phyloP scores from a whole-genome alignment of 129 eudicot genomes.

The Artemisia argyi region DNA sequence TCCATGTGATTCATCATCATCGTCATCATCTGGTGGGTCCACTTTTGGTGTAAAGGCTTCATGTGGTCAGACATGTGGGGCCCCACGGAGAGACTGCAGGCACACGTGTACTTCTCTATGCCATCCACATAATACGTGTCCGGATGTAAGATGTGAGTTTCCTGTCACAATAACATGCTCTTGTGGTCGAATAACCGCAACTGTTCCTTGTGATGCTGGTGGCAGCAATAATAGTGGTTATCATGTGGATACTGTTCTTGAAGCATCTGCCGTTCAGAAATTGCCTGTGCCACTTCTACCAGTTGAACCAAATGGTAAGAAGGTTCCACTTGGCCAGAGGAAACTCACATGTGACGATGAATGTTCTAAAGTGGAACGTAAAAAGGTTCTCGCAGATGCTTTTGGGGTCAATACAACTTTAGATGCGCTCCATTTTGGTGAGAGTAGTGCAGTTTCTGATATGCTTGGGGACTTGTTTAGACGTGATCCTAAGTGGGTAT shows the following conservation, averaged over 20 bases:
- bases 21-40: constrained; percentile 31
- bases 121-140: constrained; percentile 69
- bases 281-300: constrained; percentile 77
- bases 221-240: constrained; percentile 57
- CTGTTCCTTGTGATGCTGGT: constrained; percentile 92
- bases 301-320: constrained; percentile 61
- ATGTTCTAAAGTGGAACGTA: constrained; percentile 76
- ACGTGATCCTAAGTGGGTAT: constrained; percentile 91
- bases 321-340: constrained; percentile 89
- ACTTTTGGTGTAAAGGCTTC: constrained; percentile 49
- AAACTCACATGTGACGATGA: constrained; percentile 88
- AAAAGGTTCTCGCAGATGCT: constrained; percentile 90
- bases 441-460: constrained; percentile 60
- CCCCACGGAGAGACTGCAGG: constrained; percentile 94
- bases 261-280: constrained; percentile 76
- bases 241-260: constrained; percentile 60
- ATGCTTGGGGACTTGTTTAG: constrained; percentile 62
- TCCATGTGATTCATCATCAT: constrained; percentile 61
- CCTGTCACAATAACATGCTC: constrained; percentile 83
- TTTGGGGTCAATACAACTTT: constrained; percentile 68
- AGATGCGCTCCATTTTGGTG: constrained; percentile 90
- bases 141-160: constrained; percentile 84
- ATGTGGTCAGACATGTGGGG: constrained; percentile 93
- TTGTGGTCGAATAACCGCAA: constrained; percentile 73
- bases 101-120: constrained; percentile 86